Evolutionary conservation across 192 early-diverging fungal species (phyloP).

Genomic region (Coemansia sp.): DNA sequence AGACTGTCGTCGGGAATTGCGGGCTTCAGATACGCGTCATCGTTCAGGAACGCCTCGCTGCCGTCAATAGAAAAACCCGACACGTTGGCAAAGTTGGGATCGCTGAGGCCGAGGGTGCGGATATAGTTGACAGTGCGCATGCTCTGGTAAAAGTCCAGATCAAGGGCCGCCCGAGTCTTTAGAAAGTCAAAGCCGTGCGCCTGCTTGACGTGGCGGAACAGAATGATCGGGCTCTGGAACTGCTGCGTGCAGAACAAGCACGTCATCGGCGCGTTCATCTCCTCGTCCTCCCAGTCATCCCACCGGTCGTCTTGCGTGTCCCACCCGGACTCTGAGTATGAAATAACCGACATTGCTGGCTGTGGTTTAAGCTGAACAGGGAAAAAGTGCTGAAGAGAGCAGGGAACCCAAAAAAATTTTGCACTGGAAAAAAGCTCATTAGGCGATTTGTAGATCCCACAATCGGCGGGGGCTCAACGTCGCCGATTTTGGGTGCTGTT

Average conservation of each 20-base stretch:
- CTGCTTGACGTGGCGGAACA: constrained; percentile 60
- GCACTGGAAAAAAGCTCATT: too few relatives aligned
- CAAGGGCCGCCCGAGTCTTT: constrained; percentile 23
- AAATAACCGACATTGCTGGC: constrained; percentile 37
- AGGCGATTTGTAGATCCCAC: too few relatives aligned
- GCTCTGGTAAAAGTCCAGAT: constrained; percentile 84
- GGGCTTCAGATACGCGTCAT: constrained; percentile 65
- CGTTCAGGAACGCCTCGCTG: constrained; percentile 56
- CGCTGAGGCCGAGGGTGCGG: constrained; percentile 27
- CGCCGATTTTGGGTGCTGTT: too few relatives aligned
- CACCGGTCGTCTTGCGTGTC: constrained; percentile 59
- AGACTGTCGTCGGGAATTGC: constrained; percentile 65
- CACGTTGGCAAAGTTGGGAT: constrained; percentile 20
- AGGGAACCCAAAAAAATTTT: too few relatives aligned
- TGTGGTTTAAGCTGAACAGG: not conserved
- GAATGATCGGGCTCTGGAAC: constrained; percentile 47
- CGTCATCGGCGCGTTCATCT: constrained; percentile 57
- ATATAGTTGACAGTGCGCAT: constrained; percentile 55
- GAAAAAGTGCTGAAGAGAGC: not conserved
- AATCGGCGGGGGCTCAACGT: too few relatives aligned
- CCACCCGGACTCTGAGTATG: constrained; percentile 48
- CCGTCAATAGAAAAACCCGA: constrained; percentile 48
- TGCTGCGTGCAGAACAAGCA: constrained; percentile 67
- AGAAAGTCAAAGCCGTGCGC: constrained; percentile 69
- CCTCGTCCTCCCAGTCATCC: constrained; percentile 66